Base-by-base conservation (phyloP, 2,329 filamentous ascomycete genomes). In the Gaeumannomyces sp. region DNA sequence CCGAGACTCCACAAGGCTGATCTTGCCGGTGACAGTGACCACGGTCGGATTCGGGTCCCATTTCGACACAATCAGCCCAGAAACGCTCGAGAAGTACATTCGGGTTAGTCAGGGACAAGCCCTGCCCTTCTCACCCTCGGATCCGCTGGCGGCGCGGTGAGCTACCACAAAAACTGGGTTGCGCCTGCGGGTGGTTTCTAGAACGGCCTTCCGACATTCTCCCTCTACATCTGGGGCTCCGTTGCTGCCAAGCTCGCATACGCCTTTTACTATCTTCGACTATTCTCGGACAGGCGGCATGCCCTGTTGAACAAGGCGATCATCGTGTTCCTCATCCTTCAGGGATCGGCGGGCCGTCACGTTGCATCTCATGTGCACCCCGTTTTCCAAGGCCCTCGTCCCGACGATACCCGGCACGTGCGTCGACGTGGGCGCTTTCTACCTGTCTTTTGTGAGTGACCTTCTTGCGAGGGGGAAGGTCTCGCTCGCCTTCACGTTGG, bases 181-280 rank as follows among this genome's bases (percentile, higher is more conserved):
- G 3, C 3, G n/a, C 29, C 27, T 14, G 19, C 27, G 27, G 4
- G 35, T 22, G 2, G n/a, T 25, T 13, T 16, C n/a, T 31, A 63
- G 61, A 58, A 57, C 53, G 61, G 38, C 50, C 53, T 19, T 16
- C 61, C 50, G 29, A 63, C 61, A 50, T 50, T 58, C 38, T 25
- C 19, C 29, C 31, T 31, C 14, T 65, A 65, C 28, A 59, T 65
- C n/a, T 60, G 31, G 31, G 61, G 64, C 35, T 63, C 63, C 31
- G 31, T 63, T 25, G 27, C 53, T 13, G 61, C 57, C 56, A 65
- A 65, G 64, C 31, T 63, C 19, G 61, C 64, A 28, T 65, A 64
- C 50, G 64, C 64, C 19, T 35, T 59, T n/a, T 57, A 56, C 35
- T 65, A 58, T 33, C 31, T 65, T 10, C 60, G 60, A 2, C 14